Evolutionary conservation across 2,329 filamentous ascomycete genomes (phyloP).

Genomic region (Dothideomycetes sp.): DNA sequence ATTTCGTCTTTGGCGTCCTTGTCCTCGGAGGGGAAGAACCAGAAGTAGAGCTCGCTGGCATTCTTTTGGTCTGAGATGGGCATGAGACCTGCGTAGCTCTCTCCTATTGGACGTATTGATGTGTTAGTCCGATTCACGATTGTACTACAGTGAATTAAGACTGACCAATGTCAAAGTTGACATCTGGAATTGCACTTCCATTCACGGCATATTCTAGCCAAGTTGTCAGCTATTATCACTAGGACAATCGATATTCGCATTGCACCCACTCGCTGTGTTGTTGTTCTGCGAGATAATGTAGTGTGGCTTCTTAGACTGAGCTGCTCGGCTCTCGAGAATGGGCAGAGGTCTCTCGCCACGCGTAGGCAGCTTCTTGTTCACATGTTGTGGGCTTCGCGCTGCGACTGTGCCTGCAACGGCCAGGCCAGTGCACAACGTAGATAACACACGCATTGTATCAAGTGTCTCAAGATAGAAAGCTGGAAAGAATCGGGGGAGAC

Average conservation of each 20-base stretch:
- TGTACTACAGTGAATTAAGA: background rate
- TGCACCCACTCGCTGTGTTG: constrained; percentile 28
- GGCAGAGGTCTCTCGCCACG: constrained; percentile 4
- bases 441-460: background rate
- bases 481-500: too few species aligned
- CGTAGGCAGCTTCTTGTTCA: constrained; percentile 14
- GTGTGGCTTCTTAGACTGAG: constrained; percentile 4
- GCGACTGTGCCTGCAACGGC: constrained; percentile 3
- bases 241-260: background rate
- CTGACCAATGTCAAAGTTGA: constrained; percentile 37
- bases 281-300: constrained; percentile 30
- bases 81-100: constrained; percentile 40
- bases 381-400: constrained; percentile 15
- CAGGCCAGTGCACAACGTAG: constrained; percentile 3
- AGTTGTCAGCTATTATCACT: background rate
- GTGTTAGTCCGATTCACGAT: background rate
- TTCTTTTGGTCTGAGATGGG: constrained; percentile 39
- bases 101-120: constrained; percentile 11
- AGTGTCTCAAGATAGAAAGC: too few species aligned
- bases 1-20: constrained; percentile 36
- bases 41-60: constrained; percentile 39
- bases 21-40: constrained; percentile 41
- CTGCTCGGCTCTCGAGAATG: constrained; percentile 2
- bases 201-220: constrained; percentile 1
- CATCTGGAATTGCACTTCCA: constrained; percentile 16